Conservation (phyloP, 169 alveolate genomes). For the Cryptosporidium baileyi region DNA sequence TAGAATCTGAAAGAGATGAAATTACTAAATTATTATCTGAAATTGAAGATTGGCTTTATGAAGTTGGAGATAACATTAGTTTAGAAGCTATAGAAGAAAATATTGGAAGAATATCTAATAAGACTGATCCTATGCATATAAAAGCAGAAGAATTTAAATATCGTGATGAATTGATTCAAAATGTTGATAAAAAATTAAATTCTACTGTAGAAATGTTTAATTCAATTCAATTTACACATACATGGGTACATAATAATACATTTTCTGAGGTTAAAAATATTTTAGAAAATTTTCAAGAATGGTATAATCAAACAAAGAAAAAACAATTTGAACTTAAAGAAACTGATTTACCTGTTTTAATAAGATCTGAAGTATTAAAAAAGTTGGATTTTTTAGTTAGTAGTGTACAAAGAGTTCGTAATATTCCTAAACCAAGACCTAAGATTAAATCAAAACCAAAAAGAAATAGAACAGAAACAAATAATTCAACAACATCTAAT, state of each 20-base stretch:
- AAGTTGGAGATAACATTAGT: constrained; percentile 26
- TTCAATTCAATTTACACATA: constrained; percentile 48
- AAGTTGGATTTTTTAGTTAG: not conserved
- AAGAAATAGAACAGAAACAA: not conserved
- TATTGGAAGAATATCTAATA: not conserved
- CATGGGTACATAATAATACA: constrained; percentile 65
- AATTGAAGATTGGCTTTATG: constrained; percentile 64
- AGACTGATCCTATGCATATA: not conserved
- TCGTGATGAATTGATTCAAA: not conserved
- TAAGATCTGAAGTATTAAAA: not conserved
- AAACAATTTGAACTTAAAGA: constrained; percentile 7
- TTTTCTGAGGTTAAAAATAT: constrained; percentile 37
- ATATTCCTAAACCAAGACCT: constrained; percentile 63
- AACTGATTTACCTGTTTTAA: constrained; percentile 43
- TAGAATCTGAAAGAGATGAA: constrained; percentile 42
- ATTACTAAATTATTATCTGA: not conserved
- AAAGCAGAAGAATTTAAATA: constrained; percentile 59
- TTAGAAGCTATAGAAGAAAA: constrained; percentile 30
- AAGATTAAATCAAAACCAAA: constrained; percentile 30
- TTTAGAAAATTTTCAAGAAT: constrained; percentile 17
- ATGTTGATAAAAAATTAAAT: constrained; percentile 37
- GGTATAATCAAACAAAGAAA: constrained; percentile 20
- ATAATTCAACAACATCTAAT: not conserved
- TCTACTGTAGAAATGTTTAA: constrained; percentile 26
- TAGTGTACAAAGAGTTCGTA: constrained; percentile 16